phyloP scores from a whole-genome alignment of 1,139 yeast species.

The Lodderomyces beijingensis region DNA sequence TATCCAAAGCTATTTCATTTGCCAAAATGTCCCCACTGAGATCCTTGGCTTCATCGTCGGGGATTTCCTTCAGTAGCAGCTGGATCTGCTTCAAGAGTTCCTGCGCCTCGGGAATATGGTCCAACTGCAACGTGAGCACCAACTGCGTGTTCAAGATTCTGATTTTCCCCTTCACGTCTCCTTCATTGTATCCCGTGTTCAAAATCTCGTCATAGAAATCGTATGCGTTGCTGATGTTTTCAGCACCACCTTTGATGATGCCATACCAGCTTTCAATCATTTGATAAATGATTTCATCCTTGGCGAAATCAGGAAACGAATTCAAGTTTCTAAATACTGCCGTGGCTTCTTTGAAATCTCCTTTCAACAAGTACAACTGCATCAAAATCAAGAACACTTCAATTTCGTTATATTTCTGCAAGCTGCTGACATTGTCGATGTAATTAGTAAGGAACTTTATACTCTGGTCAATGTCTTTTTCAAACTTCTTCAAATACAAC shows the following conservation, averaged over 20 bases:
- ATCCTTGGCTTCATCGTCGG: constrained; percentile 7
- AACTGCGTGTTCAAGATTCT: constrained; percentile 35
- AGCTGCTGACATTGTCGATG: constrained; percentile 16
- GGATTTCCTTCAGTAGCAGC: background rate
- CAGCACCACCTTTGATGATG: constrained; percentile 52
- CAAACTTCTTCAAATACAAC: constrained; percentile 37
- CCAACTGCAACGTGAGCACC: constrained; percentile 41
- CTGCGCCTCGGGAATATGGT: constrained; percentile 45
- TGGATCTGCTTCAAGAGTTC: constrained; percentile 42
- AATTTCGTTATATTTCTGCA: constrained; percentile 27
- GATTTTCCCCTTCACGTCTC: constrained; percentile 35
- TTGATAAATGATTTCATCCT: constrained; percentile 65
- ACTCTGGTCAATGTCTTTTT: constrained; percentile 38
- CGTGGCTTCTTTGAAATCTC: constrained; percentile 34
- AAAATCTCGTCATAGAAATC: constrained; percentile 73
- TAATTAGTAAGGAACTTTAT: constrained; percentile 27
- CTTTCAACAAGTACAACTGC: constrained; percentile 40
- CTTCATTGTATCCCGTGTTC: constrained; percentile 43
- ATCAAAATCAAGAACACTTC: constrained; percentile 43
- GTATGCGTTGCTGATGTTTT: constrained; percentile 55
- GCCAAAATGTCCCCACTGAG: constrained; percentile 52
- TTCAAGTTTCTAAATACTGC: constrained; percentile 31
- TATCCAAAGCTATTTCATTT: constrained; percentile 52
- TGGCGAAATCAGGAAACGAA: constrained; percentile 43
- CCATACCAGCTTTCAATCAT: constrained; percentile 66